Evolutionary conservation across 768 basidiomycete genomes (phyloP).

Genomic region (Paxillus rubicundulus): DNA sequence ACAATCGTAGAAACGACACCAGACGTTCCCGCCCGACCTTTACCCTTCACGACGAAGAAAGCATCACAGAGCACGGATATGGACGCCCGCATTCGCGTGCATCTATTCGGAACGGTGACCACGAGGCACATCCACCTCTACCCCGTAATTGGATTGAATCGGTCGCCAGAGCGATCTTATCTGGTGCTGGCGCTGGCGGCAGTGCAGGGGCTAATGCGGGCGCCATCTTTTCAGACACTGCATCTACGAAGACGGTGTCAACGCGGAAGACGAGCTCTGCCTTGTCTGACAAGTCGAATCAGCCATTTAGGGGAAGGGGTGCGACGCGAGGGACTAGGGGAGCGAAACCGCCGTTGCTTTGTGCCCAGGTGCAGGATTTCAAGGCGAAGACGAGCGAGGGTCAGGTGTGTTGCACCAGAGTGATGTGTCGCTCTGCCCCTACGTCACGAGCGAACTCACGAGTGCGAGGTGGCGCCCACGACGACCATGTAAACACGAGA

Average conservation of each 20-base stretch:
- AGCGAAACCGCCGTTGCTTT: conserved; percentile 33
- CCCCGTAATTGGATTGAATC: conserved; percentile 70
- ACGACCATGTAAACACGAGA: conserved; percentile 9
- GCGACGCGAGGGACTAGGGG: not conserved
- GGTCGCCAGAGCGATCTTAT: conserved; percentile 64
- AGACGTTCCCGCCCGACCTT: conserved; percentile 29
- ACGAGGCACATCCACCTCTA: conserved; percentile 46
- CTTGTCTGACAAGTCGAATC: conserved; percentile 27
- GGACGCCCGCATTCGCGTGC: conserved; percentile 21
- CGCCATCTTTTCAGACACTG: conserved; percentile 34
- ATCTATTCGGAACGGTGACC: conserved; percentile 19
- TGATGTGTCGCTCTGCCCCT: conserved; percentile 70
- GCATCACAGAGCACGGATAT: conserved; percentile 19
- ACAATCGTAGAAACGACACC: conserved; percentile 28
- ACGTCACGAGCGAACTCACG: conserved; percentile 57
- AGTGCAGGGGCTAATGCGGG: conserved; percentile 7
- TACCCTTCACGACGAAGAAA: conserved; percentile 34
- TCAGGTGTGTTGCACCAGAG: conserved; percentile 50
- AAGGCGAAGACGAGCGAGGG: conserved; percentile 29
- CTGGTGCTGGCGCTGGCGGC: conserved; percentile 42
- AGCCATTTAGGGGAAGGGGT: conserved; percentile 15
- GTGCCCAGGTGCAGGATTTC: conserved; percentile 31
- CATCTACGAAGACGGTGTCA: conserved; percentile 20
- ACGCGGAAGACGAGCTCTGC: conserved; percentile 24
- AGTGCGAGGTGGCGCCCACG: conserved; percentile 27